Percentiles rank a stretch among this genome's conserved stretches.
Evolutionary conservation across 345 rosid genomes (phyloP).

Genomic region (Brassica incana): DNA sequence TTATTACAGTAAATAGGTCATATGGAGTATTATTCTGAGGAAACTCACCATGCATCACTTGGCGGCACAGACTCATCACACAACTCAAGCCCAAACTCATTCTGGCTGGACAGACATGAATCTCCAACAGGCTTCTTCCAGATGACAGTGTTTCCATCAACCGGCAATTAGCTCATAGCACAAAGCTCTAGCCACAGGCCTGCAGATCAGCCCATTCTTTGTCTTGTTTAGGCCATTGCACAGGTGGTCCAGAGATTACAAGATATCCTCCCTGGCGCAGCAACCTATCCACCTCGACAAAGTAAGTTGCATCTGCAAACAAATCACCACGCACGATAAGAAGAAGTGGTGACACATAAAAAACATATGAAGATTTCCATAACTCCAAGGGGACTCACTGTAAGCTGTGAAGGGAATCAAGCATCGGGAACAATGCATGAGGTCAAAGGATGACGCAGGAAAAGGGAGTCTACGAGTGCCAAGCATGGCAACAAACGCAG

Average conservation of each 20-base stretch:
- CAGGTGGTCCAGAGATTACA: slow-evolving; percentile 98
- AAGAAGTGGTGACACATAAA: too few relatives aligned
- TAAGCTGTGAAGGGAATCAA: slow-evolving; percentile 94
- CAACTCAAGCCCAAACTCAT: slow-evolving; percentile 56
- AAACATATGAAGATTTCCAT: background rate
- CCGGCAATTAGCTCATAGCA: slow-evolving; percentile 88
- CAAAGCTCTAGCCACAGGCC: slow-evolving; percentile 81
- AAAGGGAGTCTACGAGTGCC: slow-evolving; percentile 98
- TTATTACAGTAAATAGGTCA: background rate
- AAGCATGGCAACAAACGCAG: slow-evolving; percentile 98
- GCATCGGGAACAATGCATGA: slow-evolving; percentile 91
- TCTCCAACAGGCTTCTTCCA: slow-evolving; percentile 51
- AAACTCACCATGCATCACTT: slow-evolving; percentile 73
- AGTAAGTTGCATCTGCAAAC: slow-evolving; percentile 86
- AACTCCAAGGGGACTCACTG: slow-evolving; percentile 45
- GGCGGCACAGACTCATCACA: slow-evolving; percentile 73
- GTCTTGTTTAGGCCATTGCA: slow-evolving; percentile 96
- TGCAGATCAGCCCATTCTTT: slow-evolving; percentile 99
- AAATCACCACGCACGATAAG: slow-evolving; percentile 10
- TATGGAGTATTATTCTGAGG: background rate
- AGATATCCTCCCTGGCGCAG: slow-evolving; percentile 93
- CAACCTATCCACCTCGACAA: slow-evolving; percentile 85
- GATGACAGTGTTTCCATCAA: slow-evolving; percentile 91
- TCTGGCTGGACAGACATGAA: too few relatives aligned
- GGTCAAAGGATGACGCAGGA: slow-evolving; percentile 86